Evolutionary conservation across 805 yeast species (phyloP).

Genomic region (Yamadazyma nakazawae): DNA sequence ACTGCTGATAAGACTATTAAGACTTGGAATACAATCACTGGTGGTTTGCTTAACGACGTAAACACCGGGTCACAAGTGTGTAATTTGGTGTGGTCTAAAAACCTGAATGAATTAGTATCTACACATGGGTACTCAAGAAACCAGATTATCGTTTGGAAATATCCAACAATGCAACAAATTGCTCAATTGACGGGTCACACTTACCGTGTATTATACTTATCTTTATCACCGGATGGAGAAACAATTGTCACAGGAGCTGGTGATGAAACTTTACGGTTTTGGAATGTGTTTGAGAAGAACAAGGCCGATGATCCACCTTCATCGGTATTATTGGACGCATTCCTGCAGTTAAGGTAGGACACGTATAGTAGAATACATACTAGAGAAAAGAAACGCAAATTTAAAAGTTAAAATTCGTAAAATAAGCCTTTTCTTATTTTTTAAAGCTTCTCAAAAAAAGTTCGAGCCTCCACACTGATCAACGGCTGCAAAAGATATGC

Average conservation of each 20-base stretch:
- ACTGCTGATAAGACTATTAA: conserved; percentile 88
- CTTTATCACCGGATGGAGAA: conserved; percentile 93
- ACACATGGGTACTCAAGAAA: conserved; percentile 93
- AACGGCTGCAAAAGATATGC: background rate
- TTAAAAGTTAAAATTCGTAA: too few species aligned
- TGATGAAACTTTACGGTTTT: conserved; percentile 91
- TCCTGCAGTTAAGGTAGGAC: conserved; percentile 61
- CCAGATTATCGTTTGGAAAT: conserved; percentile 92
- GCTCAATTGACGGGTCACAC: conserved; percentile 95
- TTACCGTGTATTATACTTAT: conserved; percentile 81
- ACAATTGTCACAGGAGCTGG: conserved; percentile 98
- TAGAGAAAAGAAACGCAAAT: background rate
- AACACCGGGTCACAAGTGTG: conserved; percentile 97
- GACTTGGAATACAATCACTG: conserved; percentile 88
- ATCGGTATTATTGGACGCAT: conserved; percentile 68
- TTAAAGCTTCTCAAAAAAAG: background rate
- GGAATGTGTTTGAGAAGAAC: conserved; percentile 89
- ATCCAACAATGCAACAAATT: conserved; percentile 86
- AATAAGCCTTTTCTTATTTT: background rate
- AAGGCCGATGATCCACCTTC: conserved; percentile 56
- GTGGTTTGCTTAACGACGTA: conserved; percentile 68
- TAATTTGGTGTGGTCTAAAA: conserved; percentile 88
- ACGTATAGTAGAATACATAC: background rate
- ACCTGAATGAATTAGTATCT: conserved; percentile 87
- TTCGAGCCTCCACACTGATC: too few species aligned